A percentile compares a stretch with the other conserved stretches of the same genome.
Evolutionary conservation across 352 stramenopile species (phyloP).

Genomic region (Phytophthora hybrid): DNA sequence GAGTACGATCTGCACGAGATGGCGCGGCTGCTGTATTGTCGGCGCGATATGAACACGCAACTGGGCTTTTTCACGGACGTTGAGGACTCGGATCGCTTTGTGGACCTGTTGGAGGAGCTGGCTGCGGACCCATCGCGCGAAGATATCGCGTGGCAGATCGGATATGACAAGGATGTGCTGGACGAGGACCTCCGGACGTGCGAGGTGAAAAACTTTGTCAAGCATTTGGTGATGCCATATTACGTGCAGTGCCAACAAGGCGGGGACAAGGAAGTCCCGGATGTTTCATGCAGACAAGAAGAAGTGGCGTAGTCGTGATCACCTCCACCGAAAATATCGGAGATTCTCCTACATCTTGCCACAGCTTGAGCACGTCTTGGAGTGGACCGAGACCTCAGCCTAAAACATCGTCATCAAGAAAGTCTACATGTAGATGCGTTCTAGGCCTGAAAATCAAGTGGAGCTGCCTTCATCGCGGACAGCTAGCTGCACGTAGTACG

Average conservation of each 20-base stretch:
- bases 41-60: constrained; percentile 65
- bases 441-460: too few species aligned
- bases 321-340: too few species aligned
- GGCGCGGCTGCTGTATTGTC: constrained; percentile 72
- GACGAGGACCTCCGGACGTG: constrained; percentile 70
- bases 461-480: too few species aligned
- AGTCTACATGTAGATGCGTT: too few species aligned
- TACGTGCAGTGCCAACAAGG: constrained; percentile 29
- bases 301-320: constrained; percentile 29
- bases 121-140: constrained; percentile 55
- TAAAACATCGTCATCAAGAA: too few species aligned
- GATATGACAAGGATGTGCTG: constrained; percentile 74
- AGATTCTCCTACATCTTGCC: too few species aligned
- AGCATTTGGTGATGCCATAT: constrained; percentile 76
- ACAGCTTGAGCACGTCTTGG: too few species aligned
- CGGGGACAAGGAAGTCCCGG: constrained; percentile 15
- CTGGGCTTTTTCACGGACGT: constrained; percentile 73
- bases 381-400: too few species aligned
- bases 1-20: constrained; percentile 86
- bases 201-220: constrained; percentile 81
- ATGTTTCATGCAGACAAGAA: constrained; percentile 31
- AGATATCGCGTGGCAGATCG: constrained; percentile 72
- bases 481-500: neutral
- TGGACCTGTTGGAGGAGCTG: constrained; percentile 67
- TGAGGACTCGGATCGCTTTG: constrained; percentile 53